Percentiles rank a stretch among this genome's conserved stretches.
phyloP scores from a whole-genome alignment of 805 yeast species.

The Saccharomycopsis guyanensis region DNA sequence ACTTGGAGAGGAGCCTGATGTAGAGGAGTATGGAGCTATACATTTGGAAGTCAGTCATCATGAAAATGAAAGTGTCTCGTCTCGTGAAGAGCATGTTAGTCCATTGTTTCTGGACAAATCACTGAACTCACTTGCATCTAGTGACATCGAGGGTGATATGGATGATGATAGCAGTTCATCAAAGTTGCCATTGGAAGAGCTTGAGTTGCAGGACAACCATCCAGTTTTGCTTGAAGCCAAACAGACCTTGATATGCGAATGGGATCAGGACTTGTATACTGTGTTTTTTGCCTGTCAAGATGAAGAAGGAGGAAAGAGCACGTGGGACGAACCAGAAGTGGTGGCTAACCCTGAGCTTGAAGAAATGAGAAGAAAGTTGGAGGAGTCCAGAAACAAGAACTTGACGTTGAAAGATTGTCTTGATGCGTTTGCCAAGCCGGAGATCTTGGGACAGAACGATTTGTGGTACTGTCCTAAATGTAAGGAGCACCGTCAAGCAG shows the following conservation, averaged over 20 bases:
- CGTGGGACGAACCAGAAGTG: conserved; percentile 47
- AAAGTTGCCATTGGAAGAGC: background rate
- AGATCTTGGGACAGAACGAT: conserved; percentile 80
- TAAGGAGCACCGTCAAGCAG: conserved; percentile 82
- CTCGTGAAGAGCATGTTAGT: background rate
- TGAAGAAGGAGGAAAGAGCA: conserved; percentile 40
- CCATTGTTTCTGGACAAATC: conserved; percentile 3
- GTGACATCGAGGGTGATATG: background rate
- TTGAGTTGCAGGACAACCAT: conserved; percentile 8
- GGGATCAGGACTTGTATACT: conserved; percentile 44
- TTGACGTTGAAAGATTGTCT: conserved; percentile 70
- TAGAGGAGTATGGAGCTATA: conserved; percentile 7
- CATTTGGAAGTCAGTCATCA: background rate
- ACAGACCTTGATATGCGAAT: conserved; percentile 54
- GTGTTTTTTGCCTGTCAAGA: conserved; percentile 44
- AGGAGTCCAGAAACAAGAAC: conserved; percentile 27
- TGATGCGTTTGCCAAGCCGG: conserved; percentile 67
- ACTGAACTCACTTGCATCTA: background rate
- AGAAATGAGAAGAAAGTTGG: conserved; percentile 31
- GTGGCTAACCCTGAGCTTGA: conserved; percentile 51
- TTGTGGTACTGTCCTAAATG: conserved; percentile 92
- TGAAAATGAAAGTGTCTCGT: background rate
- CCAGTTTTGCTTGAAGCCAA: conserved; percentile 27
- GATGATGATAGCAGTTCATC: background rate
- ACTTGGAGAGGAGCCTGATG: background rate